A percentile compares a stretch with the other conserved stretches of the same genome.
Conservation (phyloP, 2,329 filamentous ascomycete species). For the Monosporascus sp. region DNA sequence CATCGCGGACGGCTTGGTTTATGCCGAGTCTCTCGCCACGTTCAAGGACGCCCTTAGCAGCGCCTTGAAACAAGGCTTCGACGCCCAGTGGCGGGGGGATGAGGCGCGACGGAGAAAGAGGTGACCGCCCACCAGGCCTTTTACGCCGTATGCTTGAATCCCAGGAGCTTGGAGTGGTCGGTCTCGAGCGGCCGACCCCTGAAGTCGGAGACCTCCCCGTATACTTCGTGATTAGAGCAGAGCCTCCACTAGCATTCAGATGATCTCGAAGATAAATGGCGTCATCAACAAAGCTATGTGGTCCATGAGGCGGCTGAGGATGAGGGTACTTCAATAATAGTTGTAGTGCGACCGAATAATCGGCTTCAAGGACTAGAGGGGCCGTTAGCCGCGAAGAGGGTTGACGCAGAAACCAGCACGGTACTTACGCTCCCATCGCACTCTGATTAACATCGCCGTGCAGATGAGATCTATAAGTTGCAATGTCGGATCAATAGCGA, state of each 20-base stretch:
- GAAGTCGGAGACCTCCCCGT: slow-evolving; percentile 48
- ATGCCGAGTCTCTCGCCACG: slow-evolving; percentile 71
- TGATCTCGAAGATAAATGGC: slow-evolving; percentile 69
- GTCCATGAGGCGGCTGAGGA: slow-evolving; percentile 55
- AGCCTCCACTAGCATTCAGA: slow-evolving; percentile 55
- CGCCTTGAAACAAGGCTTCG: slow-evolving; percentile 69
- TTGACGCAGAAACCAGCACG: not conserved
- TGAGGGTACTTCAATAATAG: slow-evolving; percentile 78
- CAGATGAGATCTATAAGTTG: slow-evolving; percentile 87
- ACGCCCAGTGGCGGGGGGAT: slow-evolving; percentile 53
- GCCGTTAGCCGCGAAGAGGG: slow-evolving; percentile 15
- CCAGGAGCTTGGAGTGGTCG: slow-evolving; percentile 30
- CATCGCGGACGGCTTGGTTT: slow-evolving; percentile 75
- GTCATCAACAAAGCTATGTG: slow-evolving; percentile 80
- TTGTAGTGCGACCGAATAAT: slow-evolving; percentile 81
- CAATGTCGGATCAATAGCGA: slow-evolving; percentile 76
- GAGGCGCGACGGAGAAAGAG: slow-evolving; percentile 43
- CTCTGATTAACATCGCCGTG: slow-evolving; percentile 85
- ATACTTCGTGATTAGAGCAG: slow-evolving; percentile 65
- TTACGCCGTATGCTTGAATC: slow-evolving; percentile 34
- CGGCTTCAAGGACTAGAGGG: slow-evolving; percentile 67
- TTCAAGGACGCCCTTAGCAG: slow-evolving; percentile 69
- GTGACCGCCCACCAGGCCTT: slow-evolving; percentile 36
- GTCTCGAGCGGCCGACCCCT: slow-evolving; percentile 16
- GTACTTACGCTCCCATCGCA: slow-evolving; percentile 77